A percentile compares a stretch with the other conserved stretches of the same genome.
phyloP scores from a whole-genome alignment of 257 asterid species.

The Solanum commersonii region DNA sequence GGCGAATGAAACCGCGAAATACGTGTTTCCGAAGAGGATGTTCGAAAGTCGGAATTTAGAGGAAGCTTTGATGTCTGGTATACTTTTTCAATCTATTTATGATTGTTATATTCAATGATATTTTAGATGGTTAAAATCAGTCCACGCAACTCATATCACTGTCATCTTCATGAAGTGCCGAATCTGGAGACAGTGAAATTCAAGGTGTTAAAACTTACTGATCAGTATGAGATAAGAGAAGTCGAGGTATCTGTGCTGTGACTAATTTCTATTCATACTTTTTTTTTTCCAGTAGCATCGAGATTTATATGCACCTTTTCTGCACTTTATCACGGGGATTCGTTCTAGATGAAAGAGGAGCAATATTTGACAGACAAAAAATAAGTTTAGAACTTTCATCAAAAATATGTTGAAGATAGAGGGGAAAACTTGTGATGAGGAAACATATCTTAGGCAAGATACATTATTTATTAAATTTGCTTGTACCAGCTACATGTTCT shows the following conservation, averaged over 20 bases:
- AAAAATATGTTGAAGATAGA: background rate
- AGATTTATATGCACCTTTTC: background rate
- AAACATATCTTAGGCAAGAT: background rate
- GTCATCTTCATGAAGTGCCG: constrained; percentile 38
- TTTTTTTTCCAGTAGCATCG: background rate
- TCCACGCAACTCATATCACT: background rate
- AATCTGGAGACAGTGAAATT: constrained; percentile 75
- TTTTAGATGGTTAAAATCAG: background rate
- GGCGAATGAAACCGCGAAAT: constrained; percentile 55
- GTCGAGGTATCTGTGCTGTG: constrained; percentile 45
- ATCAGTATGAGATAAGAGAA: constrained; percentile 65
- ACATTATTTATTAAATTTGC: background rate
- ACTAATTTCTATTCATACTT: background rate
- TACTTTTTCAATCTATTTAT: background rate
- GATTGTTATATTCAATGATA: background rate
- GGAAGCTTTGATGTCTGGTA: constrained; percentile 95
- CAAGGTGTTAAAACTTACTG: constrained; percentile 49
- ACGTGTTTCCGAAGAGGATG: constrained; percentile 45
- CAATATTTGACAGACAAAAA: background rate
- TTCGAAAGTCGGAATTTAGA: constrained; percentile 58
- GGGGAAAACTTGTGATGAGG: background rate
- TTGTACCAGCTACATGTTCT: background rate
- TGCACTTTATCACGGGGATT: background rate
- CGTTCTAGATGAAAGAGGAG: background rate
- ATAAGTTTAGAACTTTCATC: background rate